Base-by-base conservation (phyloP, 441 rosid species). In the Aleurites moluccanus region DNA sequence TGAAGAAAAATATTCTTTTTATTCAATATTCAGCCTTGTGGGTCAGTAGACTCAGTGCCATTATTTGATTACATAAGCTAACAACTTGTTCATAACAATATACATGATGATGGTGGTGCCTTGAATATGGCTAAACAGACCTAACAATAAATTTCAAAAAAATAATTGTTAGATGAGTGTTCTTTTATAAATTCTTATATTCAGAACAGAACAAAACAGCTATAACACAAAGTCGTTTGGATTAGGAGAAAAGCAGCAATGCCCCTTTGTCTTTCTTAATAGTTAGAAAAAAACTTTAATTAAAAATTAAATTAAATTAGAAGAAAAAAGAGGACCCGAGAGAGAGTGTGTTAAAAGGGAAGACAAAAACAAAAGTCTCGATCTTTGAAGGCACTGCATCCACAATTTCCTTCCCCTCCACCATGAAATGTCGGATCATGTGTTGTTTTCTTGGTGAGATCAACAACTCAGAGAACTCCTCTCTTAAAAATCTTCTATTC, bases 381-480 rank as follows among this genome's bases (percentile, higher is more conserved):
- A 83, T 84, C 85, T 76, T 75, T 73, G 80, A 72, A 68, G 83
- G 80, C 82, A 82, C 79, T 75, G 63, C 77, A 76, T 74, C 81
- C 79, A 56, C 75, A 50, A 74, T 74, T 80, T 75, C 73, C 75
- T 78, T 81, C 15, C 40, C 55, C 85, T 74, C 88, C 88, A 85
- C 85, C 85, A 84, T 38, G 14, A 66, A 27, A 47, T 88, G 89
- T 86, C 87, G 89, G 86, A 72, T 77, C 85, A 73, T 80, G 40
- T 50, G 77, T 75, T 75, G 60, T 67, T 52, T 78, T 77, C 79
- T 61, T 64, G 8, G 59, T 70, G 70, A 79, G 57, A 75, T 74
- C 81, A 80, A 79, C 83, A 61, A 25, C 59, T 71, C 79, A 42
- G 50, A 13, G 4, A 2, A 15, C 78, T 74, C 73, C 23, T 77